These are phyloP conservation scores for Leishmania lainsoni DNA, from an alignment of 208 protist species.

Conservation along the genomic window DNA sequence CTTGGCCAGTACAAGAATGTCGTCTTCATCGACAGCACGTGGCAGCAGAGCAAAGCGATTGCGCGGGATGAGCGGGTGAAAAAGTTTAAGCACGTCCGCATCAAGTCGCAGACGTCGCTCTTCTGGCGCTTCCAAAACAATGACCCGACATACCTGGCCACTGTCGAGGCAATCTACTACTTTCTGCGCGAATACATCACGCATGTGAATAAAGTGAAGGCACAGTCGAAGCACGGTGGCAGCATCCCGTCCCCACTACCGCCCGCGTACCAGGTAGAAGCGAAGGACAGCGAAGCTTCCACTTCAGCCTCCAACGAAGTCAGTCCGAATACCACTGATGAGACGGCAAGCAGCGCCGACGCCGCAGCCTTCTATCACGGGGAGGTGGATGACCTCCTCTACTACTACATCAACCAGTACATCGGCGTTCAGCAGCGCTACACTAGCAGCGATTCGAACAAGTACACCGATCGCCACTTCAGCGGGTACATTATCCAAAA, in stretches of 20 bases:
- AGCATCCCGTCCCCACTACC: not conserved
- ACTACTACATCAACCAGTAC: slow-evolving; percentile 95
- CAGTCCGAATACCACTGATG: not conserved
- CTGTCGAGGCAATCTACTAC: slow-evolving; percentile 96
- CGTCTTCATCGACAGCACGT: slow-evolving; percentile 95
- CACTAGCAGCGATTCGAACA: slow-evolving; percentile 37
- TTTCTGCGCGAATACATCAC: slow-evolving; percentile 90
- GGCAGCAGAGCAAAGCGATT: slow-evolving; percentile 92
- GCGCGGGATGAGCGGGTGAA: slow-evolving; percentile 72
- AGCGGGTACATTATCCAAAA: slow-evolving; percentile 81
- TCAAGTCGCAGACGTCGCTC: slow-evolving; percentile 83
- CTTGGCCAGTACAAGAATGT: slow-evolving; percentile 83
- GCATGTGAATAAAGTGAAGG: slow-evolving; percentile 51
- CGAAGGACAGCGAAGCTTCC: not conserved
- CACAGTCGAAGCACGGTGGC: not conserved
- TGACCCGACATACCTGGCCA: slow-evolving; percentile 90
- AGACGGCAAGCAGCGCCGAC: not conserved
- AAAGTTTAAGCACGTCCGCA: slow-evolving; percentile 80
- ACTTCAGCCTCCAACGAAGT: not conserved
- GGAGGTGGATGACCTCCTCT: slow-evolving; percentile 95
- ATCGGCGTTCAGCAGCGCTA: slow-evolving; percentile 91
- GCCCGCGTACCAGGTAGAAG: not conserved
- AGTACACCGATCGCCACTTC: slow-evolving; percentile 87
- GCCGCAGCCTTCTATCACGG: slow-evolving; percentile 68
- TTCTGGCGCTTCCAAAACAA: slow-evolving; percentile 96